A percentile compares a stretch with the other conserved stretches of the same genome.
These are phyloP conservation scores for Clarireedia monteithiana DNA, from an alignment of 2,329 filamentous ascomycete species.

Conservation along the genomic window DNA sequence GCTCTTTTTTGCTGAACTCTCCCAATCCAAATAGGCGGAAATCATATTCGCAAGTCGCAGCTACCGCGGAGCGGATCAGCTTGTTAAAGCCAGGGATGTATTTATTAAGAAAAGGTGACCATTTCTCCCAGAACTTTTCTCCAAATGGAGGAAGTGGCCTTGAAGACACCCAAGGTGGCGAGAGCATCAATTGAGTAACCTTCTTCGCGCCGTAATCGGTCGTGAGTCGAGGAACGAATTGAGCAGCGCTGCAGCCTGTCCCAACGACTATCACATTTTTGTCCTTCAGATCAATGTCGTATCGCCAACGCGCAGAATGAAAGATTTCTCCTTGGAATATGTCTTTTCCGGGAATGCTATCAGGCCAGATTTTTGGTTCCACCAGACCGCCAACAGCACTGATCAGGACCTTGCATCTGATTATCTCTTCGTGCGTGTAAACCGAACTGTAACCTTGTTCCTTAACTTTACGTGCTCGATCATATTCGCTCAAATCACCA, in stretches of 20 bases:
- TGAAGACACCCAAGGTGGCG: slow-evolving; percentile 48
- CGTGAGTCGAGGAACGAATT: slow-evolving; percentile 45
- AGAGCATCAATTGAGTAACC: slow-evolving; percentile 52
- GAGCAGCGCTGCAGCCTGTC: slow-evolving; percentile 49
- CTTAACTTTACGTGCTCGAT: slow-evolving; percentile 36
- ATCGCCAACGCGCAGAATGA: slow-evolving; percentile 49
- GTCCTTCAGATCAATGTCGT: slow-evolving; percentile 41
- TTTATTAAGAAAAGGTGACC: slow-evolving; percentile 37
- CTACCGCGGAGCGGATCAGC: slow-evolving; percentile 34
- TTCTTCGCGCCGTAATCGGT: slow-evolving; percentile 39
- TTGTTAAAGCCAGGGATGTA: slow-evolving; percentile 40
- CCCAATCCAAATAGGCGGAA: slow-evolving; percentile 41
- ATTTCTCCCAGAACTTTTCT: slow-evolving; percentile 38
- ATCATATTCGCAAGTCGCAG: slow-evolving; percentile 34
- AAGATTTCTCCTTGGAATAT: slow-evolving; percentile 47
- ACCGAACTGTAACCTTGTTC: slow-evolving; percentile 39
- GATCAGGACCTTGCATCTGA: slow-evolving; percentile 46
- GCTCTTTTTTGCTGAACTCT: slow-evolving; percentile 32
- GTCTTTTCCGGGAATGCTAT: slow-evolving; percentile 43
- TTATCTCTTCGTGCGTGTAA: slow-evolving; percentile 41
- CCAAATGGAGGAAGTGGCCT: slow-evolving; percentile 30
- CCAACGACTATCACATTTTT: slow-evolving; percentile 52
- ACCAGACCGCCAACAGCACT: slow-evolving; percentile 48
- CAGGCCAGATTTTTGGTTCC: slow-evolving; percentile 43
- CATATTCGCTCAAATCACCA: slow-evolving; percentile 43